Conservation (phyloP, 345 rosid species). For the Hibiscus trionum region DNA sequence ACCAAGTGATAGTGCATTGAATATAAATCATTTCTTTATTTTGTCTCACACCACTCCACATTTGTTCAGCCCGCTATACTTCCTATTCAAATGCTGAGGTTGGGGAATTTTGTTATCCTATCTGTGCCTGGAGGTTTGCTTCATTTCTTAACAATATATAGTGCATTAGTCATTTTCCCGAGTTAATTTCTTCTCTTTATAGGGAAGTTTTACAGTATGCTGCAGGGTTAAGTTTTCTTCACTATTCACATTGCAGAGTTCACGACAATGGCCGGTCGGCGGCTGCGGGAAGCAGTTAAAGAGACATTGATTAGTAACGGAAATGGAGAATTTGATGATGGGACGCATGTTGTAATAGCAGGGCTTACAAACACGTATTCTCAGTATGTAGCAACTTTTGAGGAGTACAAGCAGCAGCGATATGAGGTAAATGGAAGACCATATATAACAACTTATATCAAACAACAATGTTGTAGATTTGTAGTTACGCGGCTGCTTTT, state of each 20-base stretch:
- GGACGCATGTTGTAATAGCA: conserved; percentile 41
- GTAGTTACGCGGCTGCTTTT: not conserved
- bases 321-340: conserved; percentile 33
- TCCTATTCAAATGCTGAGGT: conserved; percentile 47
- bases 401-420: conserved; percentile 49
- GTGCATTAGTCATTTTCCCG: not conserved
- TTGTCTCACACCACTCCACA: not conserved
- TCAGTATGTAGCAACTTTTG: conserved; percentile 43
- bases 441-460: not conserved
- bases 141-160: not conserved
- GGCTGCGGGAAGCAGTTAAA: conserved; percentile 52
- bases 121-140: conserved; percentile 56
- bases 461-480: not conserved
- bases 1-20: not conserved
- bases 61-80: conserved; percentile 47
- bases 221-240: not conserved
- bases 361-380: conserved; percentile 56
- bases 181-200: not conserved
- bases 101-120: conserved; percentile 44
- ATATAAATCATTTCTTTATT: too few species aligned
- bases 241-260: conserved; percentile 31
- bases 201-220: not conserved
- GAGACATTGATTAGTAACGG: conserved; percentile 39
- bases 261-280: conserved; percentile 54
- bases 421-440: conserved; percentile 30